Evolutionary conservation across 2,329 filamentous ascomycete genomes (phyloP), one percentile per base, ranked within the genome.

Genomic region (Fusarium praegraminearum): DNA sequence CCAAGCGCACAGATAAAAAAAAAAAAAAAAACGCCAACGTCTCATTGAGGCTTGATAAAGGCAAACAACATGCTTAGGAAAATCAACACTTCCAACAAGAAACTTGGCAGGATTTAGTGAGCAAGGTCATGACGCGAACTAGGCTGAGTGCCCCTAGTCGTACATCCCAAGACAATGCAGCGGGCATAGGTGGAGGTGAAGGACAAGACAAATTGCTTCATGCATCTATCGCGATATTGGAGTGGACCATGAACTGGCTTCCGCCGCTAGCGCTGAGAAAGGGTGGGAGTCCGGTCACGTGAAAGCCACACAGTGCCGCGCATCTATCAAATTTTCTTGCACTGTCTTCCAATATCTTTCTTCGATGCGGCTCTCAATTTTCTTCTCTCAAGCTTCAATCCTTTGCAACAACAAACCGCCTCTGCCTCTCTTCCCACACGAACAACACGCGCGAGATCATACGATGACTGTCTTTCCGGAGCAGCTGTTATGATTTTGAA

Each of bases 321-420:
- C 46, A 26, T 32, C 13, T 8, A 46, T 51, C 73, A 77, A 76
- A 67, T 56, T 75, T 77, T 76, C 44, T 61, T 72, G 28, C 77
- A 79, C 77, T 78, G 77, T 78, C 38, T 59, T 40, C 5, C 72
- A 76, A 78, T 79, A 79, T 78, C 75, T 76, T 73, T 65, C 54
- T 62, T 66, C 62, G 61, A 65, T 63, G 64, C 54, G 67, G 71
- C 65, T 69, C 66, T 55, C 58, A 63, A 62, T 40, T 20, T 62
- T 65, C 49, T 64, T 66, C 57, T 51, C 56, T 38, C 45, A 65
- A 62, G 53, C 67, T 38, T 36, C 65, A 70, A 66, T 30, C 60
- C 51, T 67, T 68, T 62, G 46, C 51, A 52, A 63, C 54, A 66
- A 62, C 54, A 61, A 65, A 35, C 46, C 40, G 49, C 59, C 49